phyloP scores from a whole-genome alignment of 345 rosid genomes.

The Raphanus sativus region DNA sequence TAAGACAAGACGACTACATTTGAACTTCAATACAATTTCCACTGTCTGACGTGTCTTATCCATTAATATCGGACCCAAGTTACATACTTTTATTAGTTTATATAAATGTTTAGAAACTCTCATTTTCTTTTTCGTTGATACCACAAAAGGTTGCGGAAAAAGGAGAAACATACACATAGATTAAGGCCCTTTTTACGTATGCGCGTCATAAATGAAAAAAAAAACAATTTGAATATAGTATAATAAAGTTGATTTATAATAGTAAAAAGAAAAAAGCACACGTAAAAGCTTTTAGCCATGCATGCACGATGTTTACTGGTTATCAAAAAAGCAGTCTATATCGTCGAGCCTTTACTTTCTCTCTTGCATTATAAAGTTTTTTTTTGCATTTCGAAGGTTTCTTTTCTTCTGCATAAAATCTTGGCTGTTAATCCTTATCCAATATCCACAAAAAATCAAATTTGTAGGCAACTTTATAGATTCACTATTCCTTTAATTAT shows the following conservation, averaged over 20 bases:
- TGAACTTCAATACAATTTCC: background rate
- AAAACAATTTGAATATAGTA: slow-evolving; percentile 19
- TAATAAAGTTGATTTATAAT: background rate
- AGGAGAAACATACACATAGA: slow-evolving; percentile 39
- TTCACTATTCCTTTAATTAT: too few relatives aligned
- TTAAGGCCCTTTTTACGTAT: slow-evolving; percentile 35
- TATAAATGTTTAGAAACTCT: slow-evolving; percentile 7
- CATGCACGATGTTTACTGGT: slow-evolving; percentile 29
- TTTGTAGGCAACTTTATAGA: slow-evolving; percentile 25
- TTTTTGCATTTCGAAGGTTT: background rate
- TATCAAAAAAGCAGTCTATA: background rate
- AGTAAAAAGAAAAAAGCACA: slow-evolving; percentile 24
- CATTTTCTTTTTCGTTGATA: slow-evolving; percentile 24
- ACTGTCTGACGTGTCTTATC: slow-evolving; percentile 36
- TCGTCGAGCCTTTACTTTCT: slow-evolving; percentile 30
- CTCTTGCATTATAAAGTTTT: background rate
- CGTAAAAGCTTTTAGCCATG: slow-evolving; percentile 40
- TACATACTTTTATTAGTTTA: slow-evolving; percentile 18
- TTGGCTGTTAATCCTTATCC: slow-evolving; percentile 36
- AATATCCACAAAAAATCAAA: slow-evolving; percentile 18
- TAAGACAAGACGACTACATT: background rate
- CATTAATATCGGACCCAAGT: slow-evolving; percentile 31
- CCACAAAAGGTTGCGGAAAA: slow-evolving; percentile 26
- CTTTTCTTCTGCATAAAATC: slow-evolving; percentile 2
- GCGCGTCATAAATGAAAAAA: slow-evolving; percentile 36